phyloP scores from a whole-genome alignment of 352 stramenopile genomes.

The Phytopythium vexans region DNA sequence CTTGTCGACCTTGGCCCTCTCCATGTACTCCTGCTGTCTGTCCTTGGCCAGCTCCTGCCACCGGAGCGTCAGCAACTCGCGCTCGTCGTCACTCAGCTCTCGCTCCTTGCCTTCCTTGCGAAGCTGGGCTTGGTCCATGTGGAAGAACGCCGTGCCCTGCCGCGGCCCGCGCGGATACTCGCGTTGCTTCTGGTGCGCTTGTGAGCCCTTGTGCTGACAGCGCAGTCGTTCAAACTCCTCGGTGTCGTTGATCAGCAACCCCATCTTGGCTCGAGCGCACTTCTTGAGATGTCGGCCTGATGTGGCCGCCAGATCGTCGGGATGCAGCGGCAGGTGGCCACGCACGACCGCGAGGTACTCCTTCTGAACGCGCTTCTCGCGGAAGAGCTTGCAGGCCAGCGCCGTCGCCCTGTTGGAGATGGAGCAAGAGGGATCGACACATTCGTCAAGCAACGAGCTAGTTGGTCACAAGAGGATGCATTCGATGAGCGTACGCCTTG shows the following conservation, averaged over 20 bases:
- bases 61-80: slow-evolving; percentile 15
- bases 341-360: slow-evolving; percentile 82
- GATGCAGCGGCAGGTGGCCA: slow-evolving; percentile 64
- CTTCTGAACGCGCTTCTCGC: slow-evolving; percentile 78
- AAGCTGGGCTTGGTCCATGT: slow-evolving; percentile 59
- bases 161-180: slow-evolving; percentile 55
- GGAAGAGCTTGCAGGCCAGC: slow-evolving; percentile 66
- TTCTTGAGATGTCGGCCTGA: slow-evolving; percentile 15
- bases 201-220: slow-evolving; percentile 48
- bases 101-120: slow-evolving; percentile 14
- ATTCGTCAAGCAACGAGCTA: not conserved
- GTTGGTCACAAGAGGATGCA: slow-evolving; percentile 3
- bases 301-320: slow-evolving; percentile 17
- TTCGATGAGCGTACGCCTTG: slow-evolving; percentile 38
- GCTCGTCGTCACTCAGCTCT: slow-evolving; percentile 4
- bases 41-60: slow-evolving; percentile 50
- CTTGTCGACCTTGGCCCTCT: slow-evolving; percentile 40
- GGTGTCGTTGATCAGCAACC: slow-evolving; percentile 63
- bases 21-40: slow-evolving; percentile 43
- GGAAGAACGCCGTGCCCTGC: slow-evolving; percentile 60
- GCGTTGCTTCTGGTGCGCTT: slow-evolving; percentile 39
- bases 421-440: not conserved
- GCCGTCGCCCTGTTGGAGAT: slow-evolving; percentile 46
- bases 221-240: slow-evolving; percentile 59
- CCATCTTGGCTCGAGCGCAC: slow-evolving; percentile 66